phyloP scores from a whole-genome alignment of 1,284 basidiomycete species.

The Ustilago shanxiensis region DNA sequence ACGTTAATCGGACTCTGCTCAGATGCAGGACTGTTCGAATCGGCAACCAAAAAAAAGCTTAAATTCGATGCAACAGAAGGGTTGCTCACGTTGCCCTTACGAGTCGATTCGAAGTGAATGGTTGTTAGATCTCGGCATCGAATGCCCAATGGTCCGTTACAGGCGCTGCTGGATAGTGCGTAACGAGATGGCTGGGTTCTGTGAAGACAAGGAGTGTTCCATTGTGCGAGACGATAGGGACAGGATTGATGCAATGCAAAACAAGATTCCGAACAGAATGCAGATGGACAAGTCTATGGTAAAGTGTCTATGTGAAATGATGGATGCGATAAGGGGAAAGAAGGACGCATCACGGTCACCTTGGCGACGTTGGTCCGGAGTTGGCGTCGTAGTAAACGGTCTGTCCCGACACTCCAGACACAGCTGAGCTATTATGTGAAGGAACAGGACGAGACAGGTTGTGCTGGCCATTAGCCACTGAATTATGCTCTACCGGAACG shows the following conservation, averaged over 20 bases:
- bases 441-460: constrained; percentile 12
- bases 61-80: constrained; percentile 2
- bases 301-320: not conserved
- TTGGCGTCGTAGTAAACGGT: constrained; percentile 40
- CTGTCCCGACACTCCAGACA: constrained; percentile 37
- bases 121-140: not conserved
- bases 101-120: no score
- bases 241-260: constrained; percentile 3
- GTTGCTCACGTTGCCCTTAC: not conserved
- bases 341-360: not conserved
- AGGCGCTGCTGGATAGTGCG: no score
- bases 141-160: no score
- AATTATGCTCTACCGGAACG: constrained; percentile 12
- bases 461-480: constrained; percentile 1
- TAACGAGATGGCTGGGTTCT: not conserved
- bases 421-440: constrained; percentile 28
- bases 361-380: not conserved
- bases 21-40: not conserved
- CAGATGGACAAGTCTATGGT: not conserved
- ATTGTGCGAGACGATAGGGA: not conserved
- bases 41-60: not conserved
- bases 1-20: not conserved
- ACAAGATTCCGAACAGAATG: not conserved
- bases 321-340: not conserved
- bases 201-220: not conserved